A percentile compares a stretch with the other conserved stretches of the same genome.
phyloP scores from a whole-genome alignment of 768 basidiomycete species.

The Arthromyces matolae region DNA sequence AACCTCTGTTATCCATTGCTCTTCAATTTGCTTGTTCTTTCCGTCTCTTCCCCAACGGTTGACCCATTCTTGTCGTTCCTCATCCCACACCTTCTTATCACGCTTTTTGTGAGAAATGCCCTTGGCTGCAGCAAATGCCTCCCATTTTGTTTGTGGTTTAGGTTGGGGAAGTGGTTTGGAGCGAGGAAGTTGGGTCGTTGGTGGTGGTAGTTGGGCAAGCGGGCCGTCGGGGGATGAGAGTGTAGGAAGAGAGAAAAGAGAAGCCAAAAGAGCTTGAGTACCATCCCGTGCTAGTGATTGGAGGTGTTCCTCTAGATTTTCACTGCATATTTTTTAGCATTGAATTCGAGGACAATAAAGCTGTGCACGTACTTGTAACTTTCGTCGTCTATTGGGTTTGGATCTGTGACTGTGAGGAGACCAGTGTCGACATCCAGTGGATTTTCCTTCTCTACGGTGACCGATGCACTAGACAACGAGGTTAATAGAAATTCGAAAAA shows the following conservation, averaged over 20 bases:
- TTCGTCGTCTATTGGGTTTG: conserved; percentile 81
- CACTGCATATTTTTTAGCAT: conserved; percentile 36
- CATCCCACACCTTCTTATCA: conserved; percentile 89
- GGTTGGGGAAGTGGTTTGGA: conserved; percentile 92
- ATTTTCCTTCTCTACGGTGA: conserved; percentile 72
- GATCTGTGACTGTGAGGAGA: conserved; percentile 81
- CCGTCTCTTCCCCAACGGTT: conserved; percentile 86
- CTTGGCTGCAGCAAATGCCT: conserved; percentile 89
- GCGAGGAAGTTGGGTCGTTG: conserved; percentile 76
- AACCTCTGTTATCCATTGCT: conserved; percentile 91
- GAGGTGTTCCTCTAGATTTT: conserved; percentile 78
- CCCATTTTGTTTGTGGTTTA: conserved; percentile 95
- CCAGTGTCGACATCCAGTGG: conserved; percentile 81
- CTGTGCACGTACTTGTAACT: conserved; percentile 62
- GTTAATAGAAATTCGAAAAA: neutral
- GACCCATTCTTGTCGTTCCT: conserved; percentile 91
- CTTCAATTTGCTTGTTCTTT: conserved; percentile 84
- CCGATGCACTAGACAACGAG: conserved; percentile 49
- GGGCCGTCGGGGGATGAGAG: conserved; percentile 75
- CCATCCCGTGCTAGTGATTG: conserved; percentile 76
- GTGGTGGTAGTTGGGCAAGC: conserved; percentile 74
- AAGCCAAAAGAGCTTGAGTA: conserved; percentile 73
- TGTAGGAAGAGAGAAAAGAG: conserved; percentile 82
- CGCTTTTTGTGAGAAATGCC: conserved; percentile 80
- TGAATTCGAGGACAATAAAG: neutral